phyloP scores from a whole-genome alignment of 805 yeast species.

The Saturnispora sanitii region DNA sequence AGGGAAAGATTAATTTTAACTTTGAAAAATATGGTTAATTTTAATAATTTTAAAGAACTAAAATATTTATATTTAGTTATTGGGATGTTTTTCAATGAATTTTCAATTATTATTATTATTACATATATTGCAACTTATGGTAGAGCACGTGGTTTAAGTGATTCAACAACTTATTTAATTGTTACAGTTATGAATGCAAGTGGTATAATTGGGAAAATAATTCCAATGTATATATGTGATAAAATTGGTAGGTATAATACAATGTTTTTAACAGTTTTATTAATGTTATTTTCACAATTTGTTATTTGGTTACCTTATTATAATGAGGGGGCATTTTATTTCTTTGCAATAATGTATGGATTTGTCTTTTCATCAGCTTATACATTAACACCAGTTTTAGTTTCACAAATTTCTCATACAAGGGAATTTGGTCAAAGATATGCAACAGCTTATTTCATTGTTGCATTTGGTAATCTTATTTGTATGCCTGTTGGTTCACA shows the following conservation, averaged over 20 bases:
- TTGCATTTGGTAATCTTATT: conserved; percentile 39
- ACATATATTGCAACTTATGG: conserved; percentile 49
- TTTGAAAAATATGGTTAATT: conserved; percentile 29
- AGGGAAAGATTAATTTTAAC: conserved; percentile 9
- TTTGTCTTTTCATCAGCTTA: conserved; percentile 49
- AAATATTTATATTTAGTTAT: conserved; percentile 32
- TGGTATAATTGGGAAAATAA: conserved; percentile 31
- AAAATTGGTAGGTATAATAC: conserved; percentile 45
- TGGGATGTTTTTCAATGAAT: conserved; percentile 37
- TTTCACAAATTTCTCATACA: conserved; percentile 47
- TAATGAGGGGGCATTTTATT: conserved; percentile 33
- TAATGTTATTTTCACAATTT: conserved; percentile 38
- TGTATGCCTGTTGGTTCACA: conserved; percentile 42
- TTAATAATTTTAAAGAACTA: conserved; percentile 30
- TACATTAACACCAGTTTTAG: conserved; percentile 53
- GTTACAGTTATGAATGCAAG: conserved; percentile 39
- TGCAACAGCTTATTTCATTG: conserved; percentile 57
- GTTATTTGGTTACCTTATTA: conserved; percentile 53
- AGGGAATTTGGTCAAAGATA: conserved; percentile 57
- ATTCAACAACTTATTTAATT: conserved; percentile 35
- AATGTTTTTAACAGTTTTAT: conserved; percentile 35
- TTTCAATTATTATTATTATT: conserved; percentile 37
- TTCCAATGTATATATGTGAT: conserved; percentile 26
- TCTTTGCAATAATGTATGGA: conserved; percentile 41
- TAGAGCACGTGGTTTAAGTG: conserved; percentile 35